These are phyloP conservation scores for Ophiostoma perfectum DNA, from an alignment of 2,329 filamentous ascomycete genomes.

Conservation along the genomic window DNA sequence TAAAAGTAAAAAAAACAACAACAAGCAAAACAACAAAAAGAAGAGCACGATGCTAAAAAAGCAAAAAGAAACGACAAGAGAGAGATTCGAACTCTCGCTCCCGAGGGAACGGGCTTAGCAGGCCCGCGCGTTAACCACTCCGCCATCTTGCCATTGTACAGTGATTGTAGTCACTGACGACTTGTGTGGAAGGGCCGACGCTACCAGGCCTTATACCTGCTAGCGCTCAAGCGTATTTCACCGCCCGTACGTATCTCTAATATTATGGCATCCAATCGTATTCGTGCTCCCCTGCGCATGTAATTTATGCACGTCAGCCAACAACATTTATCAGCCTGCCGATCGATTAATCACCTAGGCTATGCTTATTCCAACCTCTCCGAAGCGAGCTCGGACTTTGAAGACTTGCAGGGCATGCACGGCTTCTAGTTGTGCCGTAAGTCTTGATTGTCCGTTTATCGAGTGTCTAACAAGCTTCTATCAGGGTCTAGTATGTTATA, in stretches of 20 bases:
- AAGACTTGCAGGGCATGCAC: not conserved
- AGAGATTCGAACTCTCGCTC: conserved; percentile 16
- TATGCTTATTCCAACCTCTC: not conserved
- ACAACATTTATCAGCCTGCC: not conserved
- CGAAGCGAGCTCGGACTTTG: not conserved
- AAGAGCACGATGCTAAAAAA: not conserved
- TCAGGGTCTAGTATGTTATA: no score
- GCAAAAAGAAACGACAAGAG: conserved; percentile 13
- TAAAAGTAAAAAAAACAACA: not conserved
- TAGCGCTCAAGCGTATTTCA: not conserved
- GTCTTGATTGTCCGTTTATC: no score
- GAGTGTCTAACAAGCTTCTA: no score
- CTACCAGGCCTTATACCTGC: not conserved
- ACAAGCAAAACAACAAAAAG: not conserved
- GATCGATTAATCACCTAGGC: not conserved
- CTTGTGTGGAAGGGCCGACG: not conserved
- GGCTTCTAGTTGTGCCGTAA: not conserved
- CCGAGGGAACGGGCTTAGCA: conserved; percentile 15
- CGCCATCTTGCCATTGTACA: conserved; percentile 10
- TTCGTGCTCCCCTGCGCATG: not conserved
- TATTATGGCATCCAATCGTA: not conserved
- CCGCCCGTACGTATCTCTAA: no score
- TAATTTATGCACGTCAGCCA: not conserved
- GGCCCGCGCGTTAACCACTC: conserved; percentile 15
- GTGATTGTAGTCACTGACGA: not conserved